Evolutionary conservation across 805 yeast genomes (phyloP), one percentile per base, ranked within the genome.

Genomic region (Cyberlindnera sargentensis): DNA sequence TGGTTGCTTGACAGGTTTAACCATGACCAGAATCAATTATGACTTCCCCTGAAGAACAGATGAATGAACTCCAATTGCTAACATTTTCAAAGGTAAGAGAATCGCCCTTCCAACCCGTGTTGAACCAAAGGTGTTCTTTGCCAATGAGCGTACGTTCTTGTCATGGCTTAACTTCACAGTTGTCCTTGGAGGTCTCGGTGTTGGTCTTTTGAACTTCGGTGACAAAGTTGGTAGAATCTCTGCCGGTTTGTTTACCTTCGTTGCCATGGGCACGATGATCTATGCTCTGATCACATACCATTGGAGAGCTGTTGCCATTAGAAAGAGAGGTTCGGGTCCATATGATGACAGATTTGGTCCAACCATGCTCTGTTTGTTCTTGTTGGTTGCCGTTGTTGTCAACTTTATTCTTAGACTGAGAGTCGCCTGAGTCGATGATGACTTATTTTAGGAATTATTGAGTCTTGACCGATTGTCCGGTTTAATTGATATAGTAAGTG

Each of bases 151-250:
- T 73, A 93, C 99, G 2, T 93, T 93, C 62, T 75, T 93, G 47
- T 91, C 98, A 39, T 93, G 99, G 99, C 77, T 93, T 58, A 95
- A 95, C 67, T 93, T 93, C 74, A 93, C 99, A n/a, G 97, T 93
- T 47, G 87, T 95, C 60, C 74, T 93, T 48, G 99, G 99, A 28
- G 95, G 97, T 37, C 74, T 93, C 47, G 98, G 97, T 48, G 90
- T 93, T 46, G 99, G 99, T 40, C 73, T 93, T 57, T 76, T 93
- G 54, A 93, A 93, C 70, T 93, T 93, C 64, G 99, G 99, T 64
- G 99, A 93, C 68, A 76, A 78, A 47, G 78, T 91, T 36, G 98
- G 98, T 49, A 78, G 95, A 58, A 80, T 93, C 46, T 81, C 93
- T 53, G 98, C 99, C 37, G 93, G 91, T 4, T 71, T 93, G 44